Conservation (phyloP, 208 protist species). For the Wallacemonas collosoma region DNA sequence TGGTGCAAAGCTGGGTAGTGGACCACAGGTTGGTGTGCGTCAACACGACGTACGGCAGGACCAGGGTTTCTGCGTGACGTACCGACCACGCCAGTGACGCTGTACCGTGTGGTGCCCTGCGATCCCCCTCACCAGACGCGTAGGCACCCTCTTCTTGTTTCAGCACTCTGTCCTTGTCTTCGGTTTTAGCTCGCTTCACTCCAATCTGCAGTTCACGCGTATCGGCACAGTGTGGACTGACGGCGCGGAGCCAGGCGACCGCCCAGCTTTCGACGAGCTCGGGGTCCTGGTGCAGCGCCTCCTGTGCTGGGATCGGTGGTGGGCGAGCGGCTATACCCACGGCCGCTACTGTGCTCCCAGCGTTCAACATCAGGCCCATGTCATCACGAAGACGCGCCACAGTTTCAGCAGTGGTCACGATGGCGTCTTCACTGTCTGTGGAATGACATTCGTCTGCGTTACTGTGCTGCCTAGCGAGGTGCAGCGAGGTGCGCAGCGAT, state of each 20-base stretch:
- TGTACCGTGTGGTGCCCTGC: not conserved
- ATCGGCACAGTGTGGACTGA: too few relatives aligned
- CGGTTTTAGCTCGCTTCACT: too few relatives aligned
- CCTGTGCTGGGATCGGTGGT: not conserved
- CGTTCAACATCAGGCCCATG: not conserved
- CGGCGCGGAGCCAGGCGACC: slow-evolving; percentile 1
- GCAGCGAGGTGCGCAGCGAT: slow-evolving; percentile 21
- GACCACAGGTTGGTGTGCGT: slow-evolving; percentile 10
- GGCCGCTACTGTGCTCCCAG: not conserved
- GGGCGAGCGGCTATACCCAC: not conserved
- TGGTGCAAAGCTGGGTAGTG: not conserved
- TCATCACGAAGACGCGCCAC: not conserved
- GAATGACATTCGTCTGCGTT: not conserved
- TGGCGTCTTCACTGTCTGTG: too few relatives aligned
- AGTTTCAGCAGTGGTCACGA: not conserved
- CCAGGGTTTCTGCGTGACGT: not conserved
- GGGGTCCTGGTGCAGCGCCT: not conserved
- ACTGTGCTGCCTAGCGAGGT: not conserved
- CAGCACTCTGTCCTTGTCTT: too few relatives aligned
- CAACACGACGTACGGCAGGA: not conserved
- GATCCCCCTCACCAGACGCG: too few relatives aligned
- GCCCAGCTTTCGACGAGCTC: slow-evolving; percentile 4
- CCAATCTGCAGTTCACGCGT: too few relatives aligned
- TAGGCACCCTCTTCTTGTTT: too few relatives aligned
- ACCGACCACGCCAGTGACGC: not conserved